phyloP scores from a whole-genome alignment of 176 grass and related monocot species.

The Dendrocalamus sinicus region DNA sequence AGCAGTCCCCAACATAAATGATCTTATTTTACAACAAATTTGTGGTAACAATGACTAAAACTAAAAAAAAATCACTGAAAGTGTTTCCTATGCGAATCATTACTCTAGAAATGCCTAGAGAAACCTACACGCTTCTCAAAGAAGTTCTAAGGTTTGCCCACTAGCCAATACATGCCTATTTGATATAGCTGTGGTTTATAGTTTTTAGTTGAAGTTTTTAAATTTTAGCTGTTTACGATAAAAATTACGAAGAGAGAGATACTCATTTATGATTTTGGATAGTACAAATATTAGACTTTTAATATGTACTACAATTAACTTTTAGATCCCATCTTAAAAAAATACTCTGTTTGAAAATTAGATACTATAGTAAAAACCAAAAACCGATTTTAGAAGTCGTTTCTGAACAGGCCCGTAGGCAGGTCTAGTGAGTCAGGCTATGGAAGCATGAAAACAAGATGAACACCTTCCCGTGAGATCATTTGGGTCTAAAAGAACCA shows the following conservation, averaged over 20 bases:
- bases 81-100: not conserved
- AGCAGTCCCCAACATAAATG: constrained; percentile 32
- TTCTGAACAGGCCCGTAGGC: too few species aligned
- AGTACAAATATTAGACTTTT: too few species aligned
- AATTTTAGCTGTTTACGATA: too few species aligned
- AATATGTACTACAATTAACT: too few species aligned
- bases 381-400: too few species aligned
- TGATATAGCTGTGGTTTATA: too few species aligned
- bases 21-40: not conserved
- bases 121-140: not conserved
- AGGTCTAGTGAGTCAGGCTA: not conserved
- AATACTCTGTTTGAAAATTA: too few species aligned
- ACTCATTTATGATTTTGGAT: too few species aligned
- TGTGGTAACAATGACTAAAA: not conserved
- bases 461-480: constrained; percentile 90
- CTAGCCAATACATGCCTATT: not conserved
- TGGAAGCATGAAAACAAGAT: constrained; percentile 17
- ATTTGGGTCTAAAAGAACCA: constrained; percentile 42
- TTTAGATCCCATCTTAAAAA: too few species aligned
- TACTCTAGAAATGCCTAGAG: not conserved
- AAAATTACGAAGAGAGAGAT: too few species aligned
- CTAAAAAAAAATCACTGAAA: not conserved
- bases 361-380: too few species aligned
- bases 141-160: not conserved
- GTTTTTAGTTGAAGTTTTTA: too few species aligned